These are phyloP conservation scores for Torulaspora globosa DNA, from an alignment of 1,139 yeast species.

Conservation along the genomic window DNA sequence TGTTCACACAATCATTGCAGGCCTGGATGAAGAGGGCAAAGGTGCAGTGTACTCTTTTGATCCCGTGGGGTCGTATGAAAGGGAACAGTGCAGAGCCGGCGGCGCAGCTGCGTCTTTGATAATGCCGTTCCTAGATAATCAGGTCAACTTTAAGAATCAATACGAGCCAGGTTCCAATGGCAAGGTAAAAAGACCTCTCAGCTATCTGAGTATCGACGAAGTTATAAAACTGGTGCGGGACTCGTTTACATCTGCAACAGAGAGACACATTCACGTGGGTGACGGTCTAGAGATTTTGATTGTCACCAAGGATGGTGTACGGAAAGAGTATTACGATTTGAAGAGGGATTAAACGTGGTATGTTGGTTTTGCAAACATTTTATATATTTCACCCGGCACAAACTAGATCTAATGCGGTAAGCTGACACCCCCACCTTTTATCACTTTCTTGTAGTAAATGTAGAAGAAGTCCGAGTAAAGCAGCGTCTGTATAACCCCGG, in stretches of 20 bases:
- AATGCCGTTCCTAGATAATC: constrained; percentile 96
- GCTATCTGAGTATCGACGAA: constrained; percentile 72
- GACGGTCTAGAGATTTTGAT: constrained; percentile 88
- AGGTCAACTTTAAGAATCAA: constrained; percentile 93
- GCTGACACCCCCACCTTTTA: constrained; percentile 76
- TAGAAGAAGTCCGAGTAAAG: constrained; percentile 93
- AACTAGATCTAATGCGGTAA: constrained; percentile 54
- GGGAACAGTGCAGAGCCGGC: constrained; percentile 96
- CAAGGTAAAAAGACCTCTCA: constrained; percentile 53
- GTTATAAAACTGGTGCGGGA: constrained; percentile 84
- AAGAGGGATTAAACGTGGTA: constrained; percentile 64
- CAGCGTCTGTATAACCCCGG: constrained; percentile 82
- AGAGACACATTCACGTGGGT: constrained; percentile 97
- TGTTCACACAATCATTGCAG: constrained; percentile 91
- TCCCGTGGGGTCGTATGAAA: constrained; percentile 96
- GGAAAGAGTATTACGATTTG: constrained; percentile 75
- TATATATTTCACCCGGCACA: neutral
- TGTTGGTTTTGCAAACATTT: constrained; percentile 2
- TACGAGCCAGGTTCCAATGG: constrained; percentile 74
- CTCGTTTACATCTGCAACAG: constrained; percentile 94
- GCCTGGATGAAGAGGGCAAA: constrained; percentile 88
- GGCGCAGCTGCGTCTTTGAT: constrained; percentile 96
- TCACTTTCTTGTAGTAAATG: constrained; percentile 77
- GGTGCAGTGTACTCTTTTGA: constrained; percentile 96
- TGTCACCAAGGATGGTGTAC: constrained; percentile 89